Evolutionary conservation across 2,329 filamentous ascomycete species (phyloP).

Genomic region (Pseudopithomyces maydicus): DNA sequence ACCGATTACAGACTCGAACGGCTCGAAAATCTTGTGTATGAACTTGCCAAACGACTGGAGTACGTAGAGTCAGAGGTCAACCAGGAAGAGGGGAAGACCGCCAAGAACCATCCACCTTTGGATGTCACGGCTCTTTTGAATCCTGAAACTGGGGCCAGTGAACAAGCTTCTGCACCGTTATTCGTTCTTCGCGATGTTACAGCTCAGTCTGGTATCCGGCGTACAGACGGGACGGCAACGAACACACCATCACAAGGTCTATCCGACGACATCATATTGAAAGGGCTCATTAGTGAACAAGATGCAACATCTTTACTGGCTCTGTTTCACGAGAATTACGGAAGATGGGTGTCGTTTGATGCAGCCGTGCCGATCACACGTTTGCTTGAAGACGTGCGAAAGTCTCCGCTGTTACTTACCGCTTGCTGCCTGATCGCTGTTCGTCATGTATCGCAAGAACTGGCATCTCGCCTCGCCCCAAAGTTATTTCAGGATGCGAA

Average conservation of each 20-base stretch:
- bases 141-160: constrained; percentile 3
- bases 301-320: constrained; percentile 27
- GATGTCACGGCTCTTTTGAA: background rate
- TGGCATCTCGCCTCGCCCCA: constrained; percentile 44
- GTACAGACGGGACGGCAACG: constrained; percentile 10
- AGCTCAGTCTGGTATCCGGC: constrained; percentile 17
- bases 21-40: constrained; percentile 15
- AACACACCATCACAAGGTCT: constrained; percentile 14
- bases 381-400: constrained; percentile 40
- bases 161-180: constrained; percentile 17
- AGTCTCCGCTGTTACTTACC: constrained; percentile 47
- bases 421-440: constrained; percentile 50
- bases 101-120: background rate
- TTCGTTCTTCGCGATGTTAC: constrained; percentile 25
- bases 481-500: constrained; percentile 46
- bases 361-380: constrained; percentile 26
- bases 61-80: constrained; percentile 14
- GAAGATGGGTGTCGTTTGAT: constrained; percentile 49
- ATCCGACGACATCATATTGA: constrained; percentile 30
- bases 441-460: constrained; percentile 47
- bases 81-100: background rate
- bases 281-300: constrained; percentile 24
- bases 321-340: constrained; percentile 49
- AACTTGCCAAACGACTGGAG: constrained; percentile 18
- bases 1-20: constrained; percentile 16